phyloP scores from a whole-genome alignment of 805 yeast species.

The Clavispora asparagi region DNA sequence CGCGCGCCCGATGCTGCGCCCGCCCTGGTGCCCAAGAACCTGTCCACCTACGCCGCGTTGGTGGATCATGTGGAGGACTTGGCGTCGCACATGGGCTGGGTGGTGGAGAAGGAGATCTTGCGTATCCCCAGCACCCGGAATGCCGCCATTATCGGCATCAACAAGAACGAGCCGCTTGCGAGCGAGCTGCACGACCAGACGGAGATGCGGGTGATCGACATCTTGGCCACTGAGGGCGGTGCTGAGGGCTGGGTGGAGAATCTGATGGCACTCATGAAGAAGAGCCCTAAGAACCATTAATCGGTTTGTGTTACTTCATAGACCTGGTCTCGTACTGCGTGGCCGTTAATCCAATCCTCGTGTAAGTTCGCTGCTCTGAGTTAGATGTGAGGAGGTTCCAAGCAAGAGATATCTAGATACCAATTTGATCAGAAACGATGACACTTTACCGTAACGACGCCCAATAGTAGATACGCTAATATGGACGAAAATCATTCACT shows the following conservation, averaged over 20 bases:
- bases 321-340: too few species aligned
- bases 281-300: slow-evolving; percentile 68
- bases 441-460: too few species aligned
- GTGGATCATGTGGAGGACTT: slow-evolving; percentile 79
- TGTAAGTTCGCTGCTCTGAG: too few species aligned
- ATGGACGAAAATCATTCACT: too few species aligned
- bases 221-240: slow-evolving; percentile 76
- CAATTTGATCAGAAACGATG: too few species aligned
- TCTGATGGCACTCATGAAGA: slow-evolving; percentile 64
- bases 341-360: too few species aligned
- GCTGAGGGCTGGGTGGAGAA: slow-evolving; percentile 88
- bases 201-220: slow-evolving; percentile 47
- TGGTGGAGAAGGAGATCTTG: slow-evolving; percentile 75
- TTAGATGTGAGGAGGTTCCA: too few species aligned
- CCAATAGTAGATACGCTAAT: too few species aligned
- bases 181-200: slow-evolving; percentile 26
- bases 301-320: neutral
- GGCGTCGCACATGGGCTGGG: slow-evolving; percentile 74
- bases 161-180: slow-evolving; percentile 20
- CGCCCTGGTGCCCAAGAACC: slow-evolving; percentile 8
- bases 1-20: slow-evolving; percentile 2
- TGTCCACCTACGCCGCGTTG: slow-evolving; percentile 76
- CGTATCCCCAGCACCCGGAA: slow-evolving; percentile 93
- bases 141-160: slow-evolving; percentile 77
- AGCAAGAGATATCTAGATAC: too few species aligned